phyloP scores from a whole-genome alignment of 2,329 filamentous ascomycete genomes.

The Neopestalotiopsis rosae region DNA sequence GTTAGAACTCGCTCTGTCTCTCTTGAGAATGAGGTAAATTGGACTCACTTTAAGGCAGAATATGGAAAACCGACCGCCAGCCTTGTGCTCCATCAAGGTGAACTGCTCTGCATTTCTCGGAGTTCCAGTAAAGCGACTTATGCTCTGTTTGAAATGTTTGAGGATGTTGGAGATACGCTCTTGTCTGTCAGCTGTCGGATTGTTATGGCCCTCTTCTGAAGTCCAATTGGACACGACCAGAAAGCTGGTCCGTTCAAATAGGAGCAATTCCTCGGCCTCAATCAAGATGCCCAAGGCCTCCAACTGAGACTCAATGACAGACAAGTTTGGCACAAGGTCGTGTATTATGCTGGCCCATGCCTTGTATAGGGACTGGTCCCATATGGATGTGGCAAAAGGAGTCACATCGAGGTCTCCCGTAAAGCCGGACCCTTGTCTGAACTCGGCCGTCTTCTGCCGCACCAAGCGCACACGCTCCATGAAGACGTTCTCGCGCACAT shows the following conservation, averaged over 20 bases:
- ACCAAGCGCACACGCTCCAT: slow-evolving; percentile 82
- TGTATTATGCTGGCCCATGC: slow-evolving; percentile 99
- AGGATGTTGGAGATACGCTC: slow-evolving; percentile 96
- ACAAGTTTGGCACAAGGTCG: slow-evolving; percentile 92
- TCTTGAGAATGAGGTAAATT: not conserved
- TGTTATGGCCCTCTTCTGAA: slow-evolving; percentile 73
- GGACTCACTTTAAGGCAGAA: slow-evolving; percentile 75
- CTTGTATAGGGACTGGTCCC: slow-evolving; percentile 98
- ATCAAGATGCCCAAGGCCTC: slow-evolving; percentile 82
- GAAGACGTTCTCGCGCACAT: slow-evolving; percentile 81
- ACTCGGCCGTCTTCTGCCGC: slow-evolving; percentile 71
- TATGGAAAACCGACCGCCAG: slow-evolving; percentile 80
- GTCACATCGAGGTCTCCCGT: slow-evolving; percentile 69
- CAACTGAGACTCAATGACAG: slow-evolving; percentile 86
- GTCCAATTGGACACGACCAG: slow-evolving; percentile 94
- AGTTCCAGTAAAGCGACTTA: slow-evolving; percentile 77
- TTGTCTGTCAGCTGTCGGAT: slow-evolving; percentile 91
- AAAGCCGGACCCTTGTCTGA: slow-evolving; percentile 47
- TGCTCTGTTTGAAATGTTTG: slow-evolving; percentile 94
- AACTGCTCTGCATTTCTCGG: slow-evolving; percentile 85
- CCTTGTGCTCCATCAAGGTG: slow-evolving; percentile 80
- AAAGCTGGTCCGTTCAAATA: slow-evolving; percentile 96
- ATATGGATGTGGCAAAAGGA: slow-evolving; percentile 95
- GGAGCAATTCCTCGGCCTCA: slow-evolving; percentile 88
- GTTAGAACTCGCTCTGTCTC: not conserved